Evolutionary conservation across 2,329 filamentous ascomycete species (phyloP).

Genomic region (Neoarthrinium moseri): DNA sequence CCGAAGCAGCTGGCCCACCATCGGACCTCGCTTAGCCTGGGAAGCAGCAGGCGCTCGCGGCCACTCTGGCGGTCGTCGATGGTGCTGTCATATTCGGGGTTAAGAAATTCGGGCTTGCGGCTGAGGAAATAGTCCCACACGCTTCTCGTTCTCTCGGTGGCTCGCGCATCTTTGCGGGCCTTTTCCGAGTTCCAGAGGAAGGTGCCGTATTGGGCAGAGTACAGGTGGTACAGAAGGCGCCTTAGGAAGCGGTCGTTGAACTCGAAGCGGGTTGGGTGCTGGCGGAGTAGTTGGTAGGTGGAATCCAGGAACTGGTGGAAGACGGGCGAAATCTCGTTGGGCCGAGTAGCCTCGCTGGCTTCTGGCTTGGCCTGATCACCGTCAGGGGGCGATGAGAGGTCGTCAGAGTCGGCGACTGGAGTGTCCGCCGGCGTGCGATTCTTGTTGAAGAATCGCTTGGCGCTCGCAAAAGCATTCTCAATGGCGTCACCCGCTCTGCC

Average conservation of each 20-base stretch:
- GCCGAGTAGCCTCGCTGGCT: constrained; percentile 66
- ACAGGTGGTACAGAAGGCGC: constrained; percentile 86
- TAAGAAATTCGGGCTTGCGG: constrained; percentile 76
- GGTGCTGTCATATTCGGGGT: constrained; percentile 71
- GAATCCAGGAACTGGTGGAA: constrained; percentile 98
- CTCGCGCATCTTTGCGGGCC: constrained; percentile 70
- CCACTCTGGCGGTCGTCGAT: constrained; percentile 79
- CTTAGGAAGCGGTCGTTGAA: constrained; percentile 94
- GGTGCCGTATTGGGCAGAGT: constrained; percentile 95
- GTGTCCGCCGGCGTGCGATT: constrained; percentile 61
- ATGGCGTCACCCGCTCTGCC: constrained; percentile 68
- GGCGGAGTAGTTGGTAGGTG: constrained; percentile 83
- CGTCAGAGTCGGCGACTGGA: constrained; percentile 52
- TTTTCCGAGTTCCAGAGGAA: constrained; percentile 96
- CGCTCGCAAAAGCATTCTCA: constrained; percentile 80
- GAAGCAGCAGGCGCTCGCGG: constrained; percentile 81
- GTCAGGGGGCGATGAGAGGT: constrained; percentile 24
- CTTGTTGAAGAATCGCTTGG: constrained; percentile 87
- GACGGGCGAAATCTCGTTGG: constrained; percentile 91
- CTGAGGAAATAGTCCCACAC: constrained; percentile 97
- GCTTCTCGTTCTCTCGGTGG: constrained; percentile 72
- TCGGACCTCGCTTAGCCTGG: constrained; percentile 71
- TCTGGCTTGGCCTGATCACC: constrained; percentile 38
- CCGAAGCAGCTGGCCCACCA: constrained; percentile 95
- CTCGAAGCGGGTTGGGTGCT: constrained; percentile 87